Evolutionary conservation across 2,329 filamentous ascomycete species (phyloP), one percentile per base, ranked within the genome.

Genomic region (Magnaporthales sp.): DNA sequence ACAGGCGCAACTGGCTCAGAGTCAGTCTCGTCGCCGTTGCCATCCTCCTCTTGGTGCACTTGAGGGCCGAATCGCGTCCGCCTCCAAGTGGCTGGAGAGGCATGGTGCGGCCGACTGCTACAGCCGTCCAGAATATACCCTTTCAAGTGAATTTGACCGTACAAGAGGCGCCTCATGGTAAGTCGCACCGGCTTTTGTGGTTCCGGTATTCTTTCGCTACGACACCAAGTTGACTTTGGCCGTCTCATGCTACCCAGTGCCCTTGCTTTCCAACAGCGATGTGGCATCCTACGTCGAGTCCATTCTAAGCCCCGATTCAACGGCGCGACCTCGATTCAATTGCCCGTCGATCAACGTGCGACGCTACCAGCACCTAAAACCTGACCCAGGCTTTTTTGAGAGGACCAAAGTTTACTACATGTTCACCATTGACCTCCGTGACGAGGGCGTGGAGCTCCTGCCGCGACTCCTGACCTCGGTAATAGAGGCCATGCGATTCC

Each of bases 371-470:
- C n/a, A 51, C 11, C 54, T 71, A 6, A 62, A 68, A 71, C 24
- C 64, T 9, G 11, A 62, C 15, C 24, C 26, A 2, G 13, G 26
- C 6, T 61, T 61, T 5, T 61, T 61, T 29, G 56, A 26, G n/a
- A 61, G 13, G 9, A 8, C 38, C 0, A 8, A 61, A 5, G 62
- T 70, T 9, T 2, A 74, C 1, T 85, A 81, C 71, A 83, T 83
- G 72, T 85, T 87, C 67, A 83, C 84, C 0, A 74, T 87, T 30
- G 77, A 87, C 69, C 72, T 87, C 15, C 77, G 80, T 38, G 72
- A 86, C 67, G 19, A 62, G 24, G 77, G 77, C 65, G 70, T 77
- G 2, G 62, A 72, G 0, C 70, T 86, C 2, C 78, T 87, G 7
- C 80, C 83, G 0, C 79, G 81, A 1, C 75, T 87, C 1, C 70